phyloP scores from a whole-genome alignment of 2,329 filamentous ascomycete genomes.

The Paecilomyces fulvus region DNA sequence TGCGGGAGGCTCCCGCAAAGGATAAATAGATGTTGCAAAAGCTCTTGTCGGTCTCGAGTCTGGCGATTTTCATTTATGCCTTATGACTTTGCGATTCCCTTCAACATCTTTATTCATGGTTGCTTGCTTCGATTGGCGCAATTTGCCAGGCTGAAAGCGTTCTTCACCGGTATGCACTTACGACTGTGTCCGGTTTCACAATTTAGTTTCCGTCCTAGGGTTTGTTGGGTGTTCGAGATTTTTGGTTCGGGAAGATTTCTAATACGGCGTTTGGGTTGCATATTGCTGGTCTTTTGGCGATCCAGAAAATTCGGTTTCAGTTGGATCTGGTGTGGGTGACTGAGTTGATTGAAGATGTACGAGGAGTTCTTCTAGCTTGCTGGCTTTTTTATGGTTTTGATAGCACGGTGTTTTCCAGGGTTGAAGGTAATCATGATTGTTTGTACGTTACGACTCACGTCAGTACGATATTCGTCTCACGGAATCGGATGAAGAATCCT shows the following conservation, averaged over 20 bases:
- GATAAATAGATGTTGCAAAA: constrained; percentile 14
- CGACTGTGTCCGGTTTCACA: constrained; percentile 2
- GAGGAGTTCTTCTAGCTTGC: neutral
- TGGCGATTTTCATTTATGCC: neutral
- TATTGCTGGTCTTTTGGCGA: constrained; percentile 11
- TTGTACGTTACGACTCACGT: constrained; percentile 17
- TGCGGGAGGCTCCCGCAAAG: constrained; percentile 24
- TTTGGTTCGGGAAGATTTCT: constrained; percentile 15
- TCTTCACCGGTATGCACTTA: neutral
- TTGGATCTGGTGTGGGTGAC: constrained; percentile 7
- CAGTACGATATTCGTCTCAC: constrained; percentile 11
- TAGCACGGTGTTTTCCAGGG: constrained; percentile 3
- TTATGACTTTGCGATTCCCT: neutral
- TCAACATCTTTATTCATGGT: constrained; percentile 14
- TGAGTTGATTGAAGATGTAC: constrained; percentile 3
- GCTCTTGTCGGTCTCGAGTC: neutral
- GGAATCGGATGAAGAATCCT: neutral
- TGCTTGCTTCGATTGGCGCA: constrained; percentile 12
- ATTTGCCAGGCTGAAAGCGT: constrained; percentile 10
- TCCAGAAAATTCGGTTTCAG: constrained; percentile 12
- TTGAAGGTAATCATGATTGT: constrained; percentile 5
- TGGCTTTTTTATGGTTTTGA: neutral
- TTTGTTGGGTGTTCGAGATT: constrained; percentile 14
- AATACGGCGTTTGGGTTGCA: constrained; percentile 19
- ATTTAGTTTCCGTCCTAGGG: constrained; percentile 7